Evolutionary conservation across 2,329 filamentous ascomycete species (phyloP).

Genomic region (Cladosporium sp.): DNA sequence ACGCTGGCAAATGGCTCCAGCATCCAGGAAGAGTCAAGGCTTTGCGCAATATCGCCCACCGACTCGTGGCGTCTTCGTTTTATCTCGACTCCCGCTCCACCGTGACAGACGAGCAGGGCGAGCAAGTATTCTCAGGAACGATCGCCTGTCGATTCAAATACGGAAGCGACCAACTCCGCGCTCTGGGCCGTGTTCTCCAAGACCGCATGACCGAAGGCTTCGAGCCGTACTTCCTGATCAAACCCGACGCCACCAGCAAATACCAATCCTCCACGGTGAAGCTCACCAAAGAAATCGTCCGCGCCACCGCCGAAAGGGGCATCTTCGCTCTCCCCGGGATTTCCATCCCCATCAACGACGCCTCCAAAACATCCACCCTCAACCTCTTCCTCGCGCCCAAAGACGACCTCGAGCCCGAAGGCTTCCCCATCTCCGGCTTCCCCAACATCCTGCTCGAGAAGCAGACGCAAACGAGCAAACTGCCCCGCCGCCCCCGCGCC

Average conservation of each 20-base stretch:
- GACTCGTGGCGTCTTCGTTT: conserved; percentile 36
- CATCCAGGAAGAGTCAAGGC: conserved; percentile 18
- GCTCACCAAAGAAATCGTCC: conserved; percentile 20
- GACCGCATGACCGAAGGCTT: conserved; percentile 25
- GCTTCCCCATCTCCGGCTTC: conserved; percentile 34
- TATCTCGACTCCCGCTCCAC: conserved; percentile 34
- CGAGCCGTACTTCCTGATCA: conserved; percentile 31
- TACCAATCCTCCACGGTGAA: neutral
- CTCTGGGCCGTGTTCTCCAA: conserved; percentile 29
- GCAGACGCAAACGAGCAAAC: conserved; percentile 13
- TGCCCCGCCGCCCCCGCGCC: conserved; percentile 17
- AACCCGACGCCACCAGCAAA: conserved; percentile 22
- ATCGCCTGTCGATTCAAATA: conserved; percentile 34
- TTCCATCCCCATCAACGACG: conserved; percentile 29
- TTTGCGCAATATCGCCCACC: conserved; percentile 31
- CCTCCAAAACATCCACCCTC: conserved; percentile 29
- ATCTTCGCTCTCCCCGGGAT: conserved; percentile 30
- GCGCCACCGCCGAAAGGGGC: conserved; percentile 26
- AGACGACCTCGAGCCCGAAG: conserved; percentile 30
- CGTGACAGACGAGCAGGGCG: conserved; percentile 27
- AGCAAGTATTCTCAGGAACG: conserved; percentile 28
- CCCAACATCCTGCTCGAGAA: conserved; percentile 31
- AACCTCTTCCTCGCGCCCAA: conserved; percentile 31
- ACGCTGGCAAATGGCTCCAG: conserved; percentile 29
- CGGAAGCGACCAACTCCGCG: conserved; percentile 29